These are phyloP conservation scores for Geranium incanum DNA, from an alignment of 441 rosid genomes.

Conservation along the genomic window DNA sequence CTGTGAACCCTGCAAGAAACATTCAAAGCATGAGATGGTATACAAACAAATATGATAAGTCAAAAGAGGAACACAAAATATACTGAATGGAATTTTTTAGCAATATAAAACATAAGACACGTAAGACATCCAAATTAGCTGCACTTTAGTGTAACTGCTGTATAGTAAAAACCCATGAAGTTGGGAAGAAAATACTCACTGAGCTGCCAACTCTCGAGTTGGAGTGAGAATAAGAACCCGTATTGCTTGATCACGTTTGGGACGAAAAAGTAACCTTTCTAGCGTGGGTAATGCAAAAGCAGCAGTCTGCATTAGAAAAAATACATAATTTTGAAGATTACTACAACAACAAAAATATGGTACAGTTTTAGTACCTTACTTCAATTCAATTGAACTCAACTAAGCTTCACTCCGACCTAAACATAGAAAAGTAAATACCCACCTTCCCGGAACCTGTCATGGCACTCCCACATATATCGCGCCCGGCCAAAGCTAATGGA, in stretches of 20 bases:
- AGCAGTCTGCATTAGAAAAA: constrained; percentile 51
- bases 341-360: constrained; percentile 4
- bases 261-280: constrained; percentile 80
- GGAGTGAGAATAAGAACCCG: constrained; percentile 92
- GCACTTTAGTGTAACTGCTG: neutral
- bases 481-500: constrained; percentile 76
- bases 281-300: constrained; percentile 81
- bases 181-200: constrained; percentile 39
- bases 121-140: neutral
- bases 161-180: neutral
- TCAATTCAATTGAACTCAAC: neutral
- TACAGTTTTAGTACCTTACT: neutral
- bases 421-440: neutral
- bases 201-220: constrained; percentile 83
- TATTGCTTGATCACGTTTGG: constrained; percentile 69
- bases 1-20: constrained; percentile 70
- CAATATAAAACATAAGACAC: neutral
- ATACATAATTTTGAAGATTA: neutral
- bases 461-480: constrained; percentile 94
- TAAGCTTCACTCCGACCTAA: neutral
- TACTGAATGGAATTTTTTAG: neutral
- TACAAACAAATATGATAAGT: neutral
- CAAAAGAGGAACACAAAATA: neutral
- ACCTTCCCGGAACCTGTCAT: constrained; percentile 98
- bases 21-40: neutral